Percentiles rank a stretch among this genome's conserved stretches.
Conservation (phyloP, 441 rosid species). For the Syzygium malaccense region DNA sequence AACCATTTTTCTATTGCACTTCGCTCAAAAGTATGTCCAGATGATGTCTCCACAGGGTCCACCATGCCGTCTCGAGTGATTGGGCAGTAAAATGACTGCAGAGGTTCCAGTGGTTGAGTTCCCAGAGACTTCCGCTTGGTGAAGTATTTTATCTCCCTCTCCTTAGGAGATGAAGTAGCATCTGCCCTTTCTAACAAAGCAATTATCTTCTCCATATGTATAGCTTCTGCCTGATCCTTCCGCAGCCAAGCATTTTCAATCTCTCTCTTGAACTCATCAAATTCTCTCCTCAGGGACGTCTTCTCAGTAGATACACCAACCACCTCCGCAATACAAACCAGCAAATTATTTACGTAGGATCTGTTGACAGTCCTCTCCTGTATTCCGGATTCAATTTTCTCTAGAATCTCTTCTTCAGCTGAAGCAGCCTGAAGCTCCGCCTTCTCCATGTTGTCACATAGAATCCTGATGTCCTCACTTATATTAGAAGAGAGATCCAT, state of each 20-base stretch:
- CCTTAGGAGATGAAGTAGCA: conserved; percentile 47
- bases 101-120: conserved; percentile 50
- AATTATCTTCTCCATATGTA: conserved; percentile 68
- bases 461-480: conserved; percentile 28
- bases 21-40: conserved; percentile 70
- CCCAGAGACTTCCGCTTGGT: conserved; percentile 53
- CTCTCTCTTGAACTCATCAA: conserved; percentile 54
- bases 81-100: conserved; percentile 60
- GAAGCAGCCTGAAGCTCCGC: conserved; percentile 54
- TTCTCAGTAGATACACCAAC: conserved; percentile 53
- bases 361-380: conserved; percentile 52
- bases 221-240: conserved; percentile 60
- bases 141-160: conserved; percentile 45
- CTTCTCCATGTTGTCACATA: conserved; percentile 38
- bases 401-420: conserved; percentile 53
- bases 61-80: conserved; percentile 57
- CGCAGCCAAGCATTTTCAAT: conserved; percentile 45
- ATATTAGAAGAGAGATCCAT: conserved; percentile 38
- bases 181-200: conserved; percentile 63
- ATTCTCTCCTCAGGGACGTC: conserved; percentile 37
- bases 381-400: conserved; percentile 55
- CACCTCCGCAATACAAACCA: conserved; percentile 46
- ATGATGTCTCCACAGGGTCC: conserved; percentile 70
- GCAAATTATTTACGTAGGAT: conserved; percentile 42
- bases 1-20: conserved; percentile 62